Base-by-base conservation (phyloP, 2,329 filamentous ascomycete genomes). In the Sphaerulina populicola region DNA sequence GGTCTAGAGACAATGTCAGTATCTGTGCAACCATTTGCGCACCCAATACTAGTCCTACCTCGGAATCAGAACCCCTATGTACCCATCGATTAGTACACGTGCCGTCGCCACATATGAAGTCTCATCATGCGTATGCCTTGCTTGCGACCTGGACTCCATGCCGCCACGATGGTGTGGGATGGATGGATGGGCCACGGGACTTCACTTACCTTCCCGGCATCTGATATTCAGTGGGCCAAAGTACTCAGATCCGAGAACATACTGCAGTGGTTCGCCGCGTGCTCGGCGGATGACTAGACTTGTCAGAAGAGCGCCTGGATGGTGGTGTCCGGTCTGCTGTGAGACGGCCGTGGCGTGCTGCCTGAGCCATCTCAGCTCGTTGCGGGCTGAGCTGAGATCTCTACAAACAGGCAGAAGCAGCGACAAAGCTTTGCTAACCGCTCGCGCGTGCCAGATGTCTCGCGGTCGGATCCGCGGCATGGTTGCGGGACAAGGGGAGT, bases 241-340 rank as follows among this genome's bases (percentile, higher is more conserved):
- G 1, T 85, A 93, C 66, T 96, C 89, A 4, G 83, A 82, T 3
- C 89, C 89, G 1, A 98, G 72, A 18, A 97, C 77, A 65, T 97
- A 97, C 67, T 97, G 93, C 31, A 98, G 70, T 1, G 93, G 93
- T 52, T 82, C 78, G 1, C 88, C 88, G n/a, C 59, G 67, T 2
- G 75, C 70, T 52, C 80, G 71, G 41, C 65, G 53, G n/a, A n/a
- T 37, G 6, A 67, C 59, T 45, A 59, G 58, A 12, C 29, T 29
- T 6, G 15, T 30, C 21, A 77, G 59, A 3, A 65, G 38, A 18
- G 11, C 18, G 15, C 36, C 23, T 30, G 29, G 37, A 15, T 30
- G 33, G 53, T 41, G 52, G 57, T 66, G 66, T 36, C 51, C 48
- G 14, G 30, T 47, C 15, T 48, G 38, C 65, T 57, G 60, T 35